Evolutionary conservation across 1,284 basidiomycete species (phyloP).

Genomic region (Ceratobasidium sp.): DNA sequence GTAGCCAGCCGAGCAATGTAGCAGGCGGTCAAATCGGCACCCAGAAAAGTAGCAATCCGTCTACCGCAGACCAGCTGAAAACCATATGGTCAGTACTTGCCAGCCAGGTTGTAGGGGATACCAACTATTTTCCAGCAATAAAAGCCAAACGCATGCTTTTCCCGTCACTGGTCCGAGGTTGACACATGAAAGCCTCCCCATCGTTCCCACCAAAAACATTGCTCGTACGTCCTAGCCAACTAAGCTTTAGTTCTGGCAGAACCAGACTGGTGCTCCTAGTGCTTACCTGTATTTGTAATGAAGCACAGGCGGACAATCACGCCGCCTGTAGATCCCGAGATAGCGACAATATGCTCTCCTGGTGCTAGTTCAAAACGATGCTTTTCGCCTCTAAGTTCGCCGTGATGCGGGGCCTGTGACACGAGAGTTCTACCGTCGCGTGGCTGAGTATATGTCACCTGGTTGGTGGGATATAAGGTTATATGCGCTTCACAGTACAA

Average conservation of each 20-base stretch:
- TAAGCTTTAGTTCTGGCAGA: too few relatives aligned
- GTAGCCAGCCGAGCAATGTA: too few relatives aligned
- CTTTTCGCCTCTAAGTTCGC: not conserved
- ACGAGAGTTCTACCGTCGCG: not conserved
- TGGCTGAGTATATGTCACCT: not conserved
- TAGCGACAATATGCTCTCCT: not conserved
- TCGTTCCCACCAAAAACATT: not conserved
- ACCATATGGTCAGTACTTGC: not conserved
- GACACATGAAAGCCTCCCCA: not conserved
- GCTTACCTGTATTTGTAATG: not conserved
- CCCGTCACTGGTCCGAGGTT: not conserved
- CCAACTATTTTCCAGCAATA: not conserved
- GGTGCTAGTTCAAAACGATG: not conserved
- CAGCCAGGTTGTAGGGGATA: not conserved
- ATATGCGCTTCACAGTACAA: not conserved
- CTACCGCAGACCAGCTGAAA: not conserved
- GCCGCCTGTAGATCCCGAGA: not conserved
- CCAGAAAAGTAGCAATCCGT: not conserved
- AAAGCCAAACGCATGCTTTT: not conserved
- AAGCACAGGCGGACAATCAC: not conserved
- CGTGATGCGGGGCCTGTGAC: not conserved
- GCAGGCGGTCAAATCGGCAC: not conserved
- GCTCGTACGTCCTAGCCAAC: not conserved
- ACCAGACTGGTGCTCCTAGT: not conserved
- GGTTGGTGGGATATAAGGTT: not conserved